Evolutionary conservation across 345 rosid species (phyloP).

Genomic region (Anastatica hierochuntica): DNA sequence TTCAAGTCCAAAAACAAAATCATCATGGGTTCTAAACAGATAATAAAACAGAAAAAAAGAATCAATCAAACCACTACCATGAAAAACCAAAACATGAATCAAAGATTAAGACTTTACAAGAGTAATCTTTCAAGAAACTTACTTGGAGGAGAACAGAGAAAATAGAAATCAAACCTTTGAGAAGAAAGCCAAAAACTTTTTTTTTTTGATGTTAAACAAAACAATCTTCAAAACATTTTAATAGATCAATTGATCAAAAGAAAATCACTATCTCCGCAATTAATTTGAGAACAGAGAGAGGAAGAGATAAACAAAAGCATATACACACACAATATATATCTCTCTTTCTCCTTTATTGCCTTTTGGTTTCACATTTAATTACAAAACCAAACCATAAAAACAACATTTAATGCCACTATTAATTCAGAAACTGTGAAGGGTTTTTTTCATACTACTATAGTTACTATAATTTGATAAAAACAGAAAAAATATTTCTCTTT

Average conservation of each 20-base stretch:
- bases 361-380: constrained; percentile 38
- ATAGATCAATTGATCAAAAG: constrained; percentile 27
- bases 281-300: constrained; percentile 21
- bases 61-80: too few species aligned
- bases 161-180: constrained; percentile 1
- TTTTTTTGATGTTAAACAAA: background rate
- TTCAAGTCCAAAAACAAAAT: constrained; percentile 12
- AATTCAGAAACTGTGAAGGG: background rate
- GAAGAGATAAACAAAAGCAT: constrained; percentile 12
- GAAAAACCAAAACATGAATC: too few species aligned
- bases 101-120: too few species aligned
- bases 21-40: constrained; percentile 19
- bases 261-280: constrained; percentile 28
- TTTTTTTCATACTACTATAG: background rate
- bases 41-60: constrained; percentile 21
- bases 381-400: constrained; percentile 26
- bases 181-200: background rate
- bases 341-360: constrained; percentile 31
- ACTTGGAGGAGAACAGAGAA: constrained; percentile 21
- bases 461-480: too few species aligned
- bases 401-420: constrained; percentile 13
- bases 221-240: too few species aligned
- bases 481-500: background rate
- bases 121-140: too few species aligned
- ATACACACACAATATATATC: too few species aligned